Conservation (phyloP, 257 asterid species). For the Paulownia fortunei region DNA sequence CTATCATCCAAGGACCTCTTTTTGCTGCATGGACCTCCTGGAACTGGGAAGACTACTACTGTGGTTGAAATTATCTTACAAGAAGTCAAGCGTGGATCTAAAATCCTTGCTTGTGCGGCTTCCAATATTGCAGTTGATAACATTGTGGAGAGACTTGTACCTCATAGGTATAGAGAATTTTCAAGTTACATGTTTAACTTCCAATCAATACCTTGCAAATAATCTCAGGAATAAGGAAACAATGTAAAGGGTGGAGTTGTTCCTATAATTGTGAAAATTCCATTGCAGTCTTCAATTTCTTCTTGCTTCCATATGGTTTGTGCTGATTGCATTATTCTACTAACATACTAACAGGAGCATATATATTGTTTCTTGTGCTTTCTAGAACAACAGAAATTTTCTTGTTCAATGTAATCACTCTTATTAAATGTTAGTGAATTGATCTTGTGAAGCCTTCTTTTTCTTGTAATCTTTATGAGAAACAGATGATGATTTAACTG, state of each 20-base stretch:
- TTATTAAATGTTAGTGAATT: background rate
- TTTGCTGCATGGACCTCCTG: slow-evolving; percentile 99
- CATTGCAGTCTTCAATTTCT: slow-evolving; percentile 7
- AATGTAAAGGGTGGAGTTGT: background rate
- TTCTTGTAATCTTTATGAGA: too few relatives aligned
- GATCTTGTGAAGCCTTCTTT: too few relatives aligned
- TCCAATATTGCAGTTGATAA: slow-evolving; percentile 99
- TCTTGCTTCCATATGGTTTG: slow-evolving; percentile 6
- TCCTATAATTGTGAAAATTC: background rate
- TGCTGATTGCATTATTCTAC: background rate
- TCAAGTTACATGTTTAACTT: slow-evolving; percentile 1
- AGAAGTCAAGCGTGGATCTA: slow-evolving; percentile 95
- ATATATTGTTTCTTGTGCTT: background rate
- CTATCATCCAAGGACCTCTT: slow-evolving; percentile 91
- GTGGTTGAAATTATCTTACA: slow-evolving; percentile 93
- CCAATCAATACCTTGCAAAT: slow-evolving; percentile 1
- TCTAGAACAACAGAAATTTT: background rate
- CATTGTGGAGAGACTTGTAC: slow-evolving; percentile 95
- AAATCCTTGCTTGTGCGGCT: slow-evolving; percentile 97
- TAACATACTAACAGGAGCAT: background rate
- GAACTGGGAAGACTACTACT: slow-evolving; percentile 99
- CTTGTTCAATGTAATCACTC: background rate
- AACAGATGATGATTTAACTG: too few relatives aligned
- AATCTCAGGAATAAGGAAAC: background rate
- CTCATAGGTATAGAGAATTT: slow-evolving; percentile 65